Conservation (phyloP, 1,139 yeast species). For the Suhomyces anneliseae region DNA sequence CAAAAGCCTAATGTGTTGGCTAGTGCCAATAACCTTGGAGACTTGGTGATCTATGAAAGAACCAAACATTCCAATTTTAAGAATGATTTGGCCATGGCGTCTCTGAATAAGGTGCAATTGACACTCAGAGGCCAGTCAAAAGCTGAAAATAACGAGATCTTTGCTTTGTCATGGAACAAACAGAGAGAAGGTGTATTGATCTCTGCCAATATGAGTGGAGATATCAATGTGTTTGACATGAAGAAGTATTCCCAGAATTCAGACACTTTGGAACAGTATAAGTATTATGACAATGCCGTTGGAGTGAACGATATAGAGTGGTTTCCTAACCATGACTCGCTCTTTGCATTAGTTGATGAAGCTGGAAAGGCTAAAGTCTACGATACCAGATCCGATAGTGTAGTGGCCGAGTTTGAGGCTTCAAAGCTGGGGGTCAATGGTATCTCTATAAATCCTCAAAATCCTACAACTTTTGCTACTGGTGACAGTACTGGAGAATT, state of each 20-base stretch:
- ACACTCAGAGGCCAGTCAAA: slow-evolving; percentile 17
- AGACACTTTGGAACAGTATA: slow-evolving; percentile 1
- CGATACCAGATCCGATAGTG: slow-evolving; percentile 38
- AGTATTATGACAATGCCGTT: slow-evolving; percentile 7
- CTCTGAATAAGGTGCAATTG: slow-evolving; percentile 34
- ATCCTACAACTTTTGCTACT: slow-evolving; percentile 57
- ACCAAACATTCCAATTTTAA: slow-evolving; percentile 51
- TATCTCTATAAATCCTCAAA: slow-evolving; percentile 60
- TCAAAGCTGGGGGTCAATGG: slow-evolving; percentile 59
- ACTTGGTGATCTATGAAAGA: slow-evolving; percentile 48
- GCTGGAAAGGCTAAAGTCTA: slow-evolving; percentile 46
- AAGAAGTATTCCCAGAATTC: slow-evolving; percentile 14
- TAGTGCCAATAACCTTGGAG: slow-evolving; percentile 41
- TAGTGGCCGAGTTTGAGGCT: slow-evolving; percentile 26
- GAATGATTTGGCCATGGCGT: slow-evolving; percentile 26
- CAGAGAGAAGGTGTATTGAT: slow-evolving; percentile 38
- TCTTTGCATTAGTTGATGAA: slow-evolving; percentile 62
- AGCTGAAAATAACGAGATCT: slow-evolving; percentile 26
- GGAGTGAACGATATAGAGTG: slow-evolving; percentile 67
- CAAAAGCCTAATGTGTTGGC: slow-evolving; percentile 48
- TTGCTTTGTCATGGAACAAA: slow-evolving; percentile 48
- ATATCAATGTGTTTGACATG: slow-evolving; percentile 37
- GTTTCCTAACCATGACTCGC: slow-evolving; percentile 57
- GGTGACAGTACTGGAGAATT: slow-evolving; percentile 67
- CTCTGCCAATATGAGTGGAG: slow-evolving; percentile 40